These are phyloP conservation scores for Vaccinium myrtillus DNA, from an alignment of 148 eudicot genomes.

Conservation along the genomic window DNA sequence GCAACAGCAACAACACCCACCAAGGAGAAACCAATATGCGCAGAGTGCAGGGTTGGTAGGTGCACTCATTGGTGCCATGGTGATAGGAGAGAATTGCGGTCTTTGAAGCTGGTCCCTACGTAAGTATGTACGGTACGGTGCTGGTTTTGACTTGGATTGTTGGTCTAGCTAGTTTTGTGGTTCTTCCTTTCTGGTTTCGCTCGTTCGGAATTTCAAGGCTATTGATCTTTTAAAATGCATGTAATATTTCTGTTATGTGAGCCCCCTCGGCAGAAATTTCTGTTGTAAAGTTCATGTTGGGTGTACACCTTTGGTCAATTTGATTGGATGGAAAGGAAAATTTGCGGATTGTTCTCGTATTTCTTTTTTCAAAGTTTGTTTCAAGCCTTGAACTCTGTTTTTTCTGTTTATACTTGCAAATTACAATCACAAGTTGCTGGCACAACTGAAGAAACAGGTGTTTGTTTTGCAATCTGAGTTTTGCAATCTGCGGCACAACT, in stretches of 20 bases:
- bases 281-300: too few relatives aligned
- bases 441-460: too few relatives aligned
- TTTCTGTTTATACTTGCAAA: not conserved
- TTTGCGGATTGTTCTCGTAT: not conserved
- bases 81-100: slow-evolving; percentile 1
- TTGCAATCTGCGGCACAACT: too few relatives aligned
- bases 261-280: too few relatives aligned
- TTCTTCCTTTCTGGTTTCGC: not conserved
- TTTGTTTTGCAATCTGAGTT: too few relatives aligned
- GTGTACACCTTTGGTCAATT: too few relatives aligned
- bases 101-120: not conserved
- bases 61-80: slow-evolving; percentile 43
- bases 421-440: too few relatives aligned
- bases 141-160: not conserved
- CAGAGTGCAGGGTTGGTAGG: slow-evolving; percentile 50
- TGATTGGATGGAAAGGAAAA: not conserved
- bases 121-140: not conserved
- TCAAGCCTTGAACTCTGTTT: not conserved
- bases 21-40: slow-evolving; percentile 33
- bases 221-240: too few relatives aligned
- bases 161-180: not conserved
- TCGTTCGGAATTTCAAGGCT: too few relatives aligned
- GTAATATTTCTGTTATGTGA: too few relatives aligned
- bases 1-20: slow-evolving; percentile 18
- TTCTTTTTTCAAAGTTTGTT: not conserved